Evolutionary conservation across 2,329 filamentous ascomycete species (phyloP).

Genomic region (Hypoxylon sp.): DNA sequence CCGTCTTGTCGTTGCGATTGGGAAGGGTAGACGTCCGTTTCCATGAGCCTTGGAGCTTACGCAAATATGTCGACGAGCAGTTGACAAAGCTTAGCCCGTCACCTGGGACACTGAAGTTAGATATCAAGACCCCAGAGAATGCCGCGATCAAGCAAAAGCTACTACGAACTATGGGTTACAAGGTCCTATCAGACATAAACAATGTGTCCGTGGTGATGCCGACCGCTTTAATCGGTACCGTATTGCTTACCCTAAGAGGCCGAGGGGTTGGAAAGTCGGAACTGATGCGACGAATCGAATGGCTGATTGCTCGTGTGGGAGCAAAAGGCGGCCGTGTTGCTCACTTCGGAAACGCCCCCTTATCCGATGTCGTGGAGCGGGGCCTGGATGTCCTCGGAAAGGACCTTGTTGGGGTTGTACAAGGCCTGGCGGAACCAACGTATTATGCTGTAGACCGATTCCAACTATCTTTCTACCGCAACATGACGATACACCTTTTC

Average conservation of each 20-base stretch:
- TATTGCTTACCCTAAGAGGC: constrained; percentile 90
- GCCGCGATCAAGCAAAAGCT: constrained; percentile 77
- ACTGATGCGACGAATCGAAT: constrained; percentile 87
- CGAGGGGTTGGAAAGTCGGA: constrained; percentile 92
- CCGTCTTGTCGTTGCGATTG: constrained; percentile 87
- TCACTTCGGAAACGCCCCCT: constrained; percentile 87
- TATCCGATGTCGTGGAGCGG: constrained; percentile 86
- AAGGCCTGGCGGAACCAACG: constrained; percentile 88
- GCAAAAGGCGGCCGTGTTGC: constrained; percentile 93
- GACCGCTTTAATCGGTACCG: constrained; percentile 93
- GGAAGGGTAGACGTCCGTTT: constrained; percentile 96
- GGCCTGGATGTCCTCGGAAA: constrained; percentile 93
- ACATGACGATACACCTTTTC: constrained; percentile 99
- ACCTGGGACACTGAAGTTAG: constrained; percentile 63
- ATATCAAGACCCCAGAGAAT: constrained; percentile 64
- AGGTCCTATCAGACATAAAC: constrained; percentile 94
- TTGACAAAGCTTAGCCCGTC: constrained; percentile 70
- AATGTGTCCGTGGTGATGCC: constrained; percentile 98
- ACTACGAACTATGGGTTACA: constrained; percentile 89
- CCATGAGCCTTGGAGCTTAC: constrained; percentile 94
- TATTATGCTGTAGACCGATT: constrained; percentile 97
- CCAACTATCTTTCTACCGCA: constrained; percentile 97
- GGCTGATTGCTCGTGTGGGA: constrained; percentile 85
- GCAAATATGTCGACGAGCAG: constrained; percentile 85
- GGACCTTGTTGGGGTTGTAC: constrained; percentile 85